Conservation (phyloP, 768 basidiomycete genomes). For the Sarcomyxa edulis region DNA sequence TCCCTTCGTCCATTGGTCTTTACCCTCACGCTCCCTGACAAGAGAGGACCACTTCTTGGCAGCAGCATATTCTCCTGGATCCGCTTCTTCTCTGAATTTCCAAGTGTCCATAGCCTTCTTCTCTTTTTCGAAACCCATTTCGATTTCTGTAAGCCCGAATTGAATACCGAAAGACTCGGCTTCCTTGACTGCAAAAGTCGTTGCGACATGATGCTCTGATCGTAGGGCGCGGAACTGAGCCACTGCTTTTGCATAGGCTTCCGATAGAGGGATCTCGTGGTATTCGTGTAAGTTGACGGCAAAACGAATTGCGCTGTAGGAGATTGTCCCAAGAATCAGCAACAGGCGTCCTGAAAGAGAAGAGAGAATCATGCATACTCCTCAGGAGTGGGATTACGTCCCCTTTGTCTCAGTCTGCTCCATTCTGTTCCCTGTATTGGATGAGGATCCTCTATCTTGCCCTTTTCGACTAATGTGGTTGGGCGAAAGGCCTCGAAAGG, state of each 20-base stretch:
- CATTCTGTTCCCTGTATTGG: constrained; percentile 58
- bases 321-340: no score
- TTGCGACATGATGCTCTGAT: constrained; percentile 76
- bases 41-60: constrained; percentile 77
- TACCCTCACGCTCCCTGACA: constrained; percentile 37
- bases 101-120: constrained; percentile 56
- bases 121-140: constrained; percentile 57
- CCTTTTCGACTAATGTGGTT: constrained; percentile 68
- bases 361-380: constrained; percentile 56
- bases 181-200: constrained; percentile 72
- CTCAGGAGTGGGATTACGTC: constrained; percentile 79
- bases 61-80: constrained; percentile 56
- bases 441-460: constrained; percentile 48
- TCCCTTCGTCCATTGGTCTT: constrained; percentile 64
- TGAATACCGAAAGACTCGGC: constrained; percentile 69
- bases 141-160: constrained; percentile 57
- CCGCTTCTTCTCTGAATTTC: constrained; percentile 48
- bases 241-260: constrained; percentile 77
- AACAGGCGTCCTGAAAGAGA: no score
- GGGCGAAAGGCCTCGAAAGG: constrained; percentile 93
- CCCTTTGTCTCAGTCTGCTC: constrained; percentile 77
- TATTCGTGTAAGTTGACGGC: constrained; percentile 70
- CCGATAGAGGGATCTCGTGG: constrained; percentile 59
- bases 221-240: constrained; percentile 87
- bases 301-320: constrained; percentile 68